Percentiles rank a stretch among this genome's conserved stretches.
phyloP scores from a whole-genome alignment of 441 rosid genomes.

The Gossypium schwendimanii region DNA sequence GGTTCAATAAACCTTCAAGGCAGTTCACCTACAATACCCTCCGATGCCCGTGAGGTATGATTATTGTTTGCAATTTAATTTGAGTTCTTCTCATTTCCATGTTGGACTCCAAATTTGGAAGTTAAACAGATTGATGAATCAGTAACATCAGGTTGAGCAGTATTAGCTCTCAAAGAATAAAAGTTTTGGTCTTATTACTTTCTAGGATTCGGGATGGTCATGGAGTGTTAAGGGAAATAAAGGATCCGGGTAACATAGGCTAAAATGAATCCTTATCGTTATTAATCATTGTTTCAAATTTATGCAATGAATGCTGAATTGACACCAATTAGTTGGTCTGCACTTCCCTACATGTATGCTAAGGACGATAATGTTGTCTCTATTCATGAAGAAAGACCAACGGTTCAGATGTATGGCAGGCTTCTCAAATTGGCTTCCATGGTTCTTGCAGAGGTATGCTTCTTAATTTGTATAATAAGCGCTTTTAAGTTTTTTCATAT shows the following conservation, averaged over 20 bases:
- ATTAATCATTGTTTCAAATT: neutral
- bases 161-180: too few species aligned
- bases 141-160: too few species aligned
- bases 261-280: neutral
- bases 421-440: slow-evolving; percentile 61
- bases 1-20: slow-evolving; percentile 35
- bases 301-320: neutral
- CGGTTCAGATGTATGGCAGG: slow-evolving; percentile 60
- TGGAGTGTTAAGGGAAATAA: neutral
- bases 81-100: neutral
- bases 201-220: too few species aligned
- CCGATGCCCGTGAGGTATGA: slow-evolving; percentile 38
- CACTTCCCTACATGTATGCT: slow-evolving; percentile 6
- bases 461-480: neutral
- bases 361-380: slow-evolving; percentile 28
- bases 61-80: neutral
- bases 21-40: slow-evolving; percentile 30
- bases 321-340: neutral
- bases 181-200: too few species aligned
- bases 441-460: slow-evolving; percentile 59
- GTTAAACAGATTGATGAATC: too few species aligned
- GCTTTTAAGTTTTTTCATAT: neutral
- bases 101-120: too few species aligned
- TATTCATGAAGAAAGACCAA: slow-evolving; percentile 28
- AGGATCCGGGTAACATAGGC: neutral